Evolutionary conservation across 208 protist species (phyloP).

Genomic region (Tritrichomonas musculus): DNA sequence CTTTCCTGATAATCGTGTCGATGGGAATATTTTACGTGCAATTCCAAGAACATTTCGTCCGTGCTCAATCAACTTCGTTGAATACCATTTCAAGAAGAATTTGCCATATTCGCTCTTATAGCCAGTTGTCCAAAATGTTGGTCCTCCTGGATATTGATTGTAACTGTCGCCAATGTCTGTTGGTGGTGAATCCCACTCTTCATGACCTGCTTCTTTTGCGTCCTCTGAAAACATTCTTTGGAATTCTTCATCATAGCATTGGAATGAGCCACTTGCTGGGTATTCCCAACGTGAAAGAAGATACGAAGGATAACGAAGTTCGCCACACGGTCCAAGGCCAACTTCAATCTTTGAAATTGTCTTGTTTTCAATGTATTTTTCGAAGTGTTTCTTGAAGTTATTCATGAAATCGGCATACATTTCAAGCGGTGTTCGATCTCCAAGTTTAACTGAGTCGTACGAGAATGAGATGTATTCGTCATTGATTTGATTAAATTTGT

Average conservation of each 20-base stretch:
- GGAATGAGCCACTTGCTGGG: constrained; percentile 49
- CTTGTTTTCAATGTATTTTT: not conserved
- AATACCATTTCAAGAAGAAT: not conserved
- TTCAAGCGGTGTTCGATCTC: constrained; percentile 55
- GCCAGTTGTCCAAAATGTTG: not conserved
- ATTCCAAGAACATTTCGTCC: not conserved
- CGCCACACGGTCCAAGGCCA: constrained; percentile 47
- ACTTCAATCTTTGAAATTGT: not conserved
- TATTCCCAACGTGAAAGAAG: constrained; percentile 48
- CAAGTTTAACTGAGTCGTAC: constrained; percentile 50
- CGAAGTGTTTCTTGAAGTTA: constrained; percentile 40
- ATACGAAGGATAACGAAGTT: constrained; percentile 62
- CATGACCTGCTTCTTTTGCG: not conserved
- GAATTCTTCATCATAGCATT: not conserved
- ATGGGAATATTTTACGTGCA: not conserved
- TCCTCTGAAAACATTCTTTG: not conserved
- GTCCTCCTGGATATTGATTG: not conserved
- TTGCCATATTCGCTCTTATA: not conserved
- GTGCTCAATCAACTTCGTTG: not conserved
- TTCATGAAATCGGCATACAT: constrained; percentile 59
- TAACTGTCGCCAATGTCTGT: not conserved
- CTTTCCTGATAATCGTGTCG: not conserved
- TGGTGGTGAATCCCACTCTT: not conserved
- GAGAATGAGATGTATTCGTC: constrained; percentile 58
- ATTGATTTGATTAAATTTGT: constrained; percentile 47